A percentile compares a stretch with the other conserved stretches of the same genome.
Evolutionary conservation across 2,329 filamentous ascomycete species (phyloP).

Genomic region (Incumbomyces delicatus): DNA sequence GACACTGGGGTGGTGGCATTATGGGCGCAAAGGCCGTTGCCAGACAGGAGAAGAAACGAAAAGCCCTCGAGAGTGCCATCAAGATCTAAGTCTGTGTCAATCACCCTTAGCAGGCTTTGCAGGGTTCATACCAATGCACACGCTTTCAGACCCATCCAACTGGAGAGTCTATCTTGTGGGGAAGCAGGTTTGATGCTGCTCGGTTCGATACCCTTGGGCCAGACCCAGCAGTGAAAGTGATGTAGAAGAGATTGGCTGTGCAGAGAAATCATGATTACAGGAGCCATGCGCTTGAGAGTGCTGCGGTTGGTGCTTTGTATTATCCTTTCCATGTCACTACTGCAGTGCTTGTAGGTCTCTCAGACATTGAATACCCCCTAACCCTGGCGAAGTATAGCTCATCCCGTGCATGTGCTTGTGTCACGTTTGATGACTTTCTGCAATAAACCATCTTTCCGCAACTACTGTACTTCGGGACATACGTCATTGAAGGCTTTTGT

Average conservation of each 20-base stretch:
- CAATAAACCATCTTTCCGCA: too few species aligned
- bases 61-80: slow-evolving; percentile 87
- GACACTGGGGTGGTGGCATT: slow-evolving; percentile 99
- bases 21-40: slow-evolving; percentile 91
- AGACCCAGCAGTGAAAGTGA: neutral
- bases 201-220: neutral
- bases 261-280: neutral
- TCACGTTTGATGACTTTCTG: too few species aligned
- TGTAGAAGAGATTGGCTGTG: neutral
- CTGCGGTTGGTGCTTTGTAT: too few species aligned
- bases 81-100: slow-evolving; percentile 68
- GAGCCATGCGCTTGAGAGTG: too few species aligned
- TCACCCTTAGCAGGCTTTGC: neutral
- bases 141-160: neutral
- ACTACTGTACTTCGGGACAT: too few species aligned
- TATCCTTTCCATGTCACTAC: too few species aligned
- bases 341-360: too few species aligned
- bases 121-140: neutral
- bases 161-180: neutral
- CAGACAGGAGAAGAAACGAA: slow-evolving; percentile 74
- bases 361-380: too few species aligned
- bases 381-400: too few species aligned
- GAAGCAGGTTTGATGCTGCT: slow-evolving; percentile 5
- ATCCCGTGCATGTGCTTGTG: too few species aligned
- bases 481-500: too few species aligned